Conservation (phyloP, 345 rosid species). For the Lumnitzera littorea region DNA sequence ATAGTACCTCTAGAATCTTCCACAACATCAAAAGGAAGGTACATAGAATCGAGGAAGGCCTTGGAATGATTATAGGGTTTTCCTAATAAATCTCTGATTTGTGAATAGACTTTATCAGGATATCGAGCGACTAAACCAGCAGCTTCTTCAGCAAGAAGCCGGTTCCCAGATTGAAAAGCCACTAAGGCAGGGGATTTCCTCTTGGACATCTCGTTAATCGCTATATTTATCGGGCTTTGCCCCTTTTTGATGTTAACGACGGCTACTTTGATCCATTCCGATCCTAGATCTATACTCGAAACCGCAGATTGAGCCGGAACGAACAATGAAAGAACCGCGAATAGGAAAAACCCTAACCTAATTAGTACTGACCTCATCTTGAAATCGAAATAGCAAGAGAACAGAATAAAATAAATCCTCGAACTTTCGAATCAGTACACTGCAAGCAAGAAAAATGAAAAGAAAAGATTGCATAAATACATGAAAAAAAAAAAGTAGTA, state of each 20-base stretch:
- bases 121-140: constrained; percentile 85
- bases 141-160: constrained; percentile 90
- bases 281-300: constrained; percentile 91
- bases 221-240: constrained; percentile 84
- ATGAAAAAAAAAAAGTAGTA: too few relatives aligned
- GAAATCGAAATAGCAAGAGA: constrained; percentile 7
- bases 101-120: constrained; percentile 76
- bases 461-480: not conserved
- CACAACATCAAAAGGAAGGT: constrained; percentile 59
- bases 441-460: not conserved
- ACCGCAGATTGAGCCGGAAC: constrained; percentile 67
- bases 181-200: constrained; percentile 87
- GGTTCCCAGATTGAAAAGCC: constrained; percentile 64
- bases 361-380: constrained; percentile 27
- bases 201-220: constrained; percentile 98
- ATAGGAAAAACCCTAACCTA: constrained; percentile 26
- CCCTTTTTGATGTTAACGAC: constrained; percentile 85
- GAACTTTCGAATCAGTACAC: not conserved
- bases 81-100: constrained; percentile 74
- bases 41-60: constrained; percentile 44
- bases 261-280: constrained; percentile 89
- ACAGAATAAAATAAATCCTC: not conserved
- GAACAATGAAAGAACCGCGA: constrained; percentile 19
- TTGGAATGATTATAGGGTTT: constrained; percentile 69
- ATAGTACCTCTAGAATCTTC: constrained; percentile 79